Evolutionary conservation across 176 grass and related monocot genomes (phyloP).

Genomic region (Lolium rigidum): DNA sequence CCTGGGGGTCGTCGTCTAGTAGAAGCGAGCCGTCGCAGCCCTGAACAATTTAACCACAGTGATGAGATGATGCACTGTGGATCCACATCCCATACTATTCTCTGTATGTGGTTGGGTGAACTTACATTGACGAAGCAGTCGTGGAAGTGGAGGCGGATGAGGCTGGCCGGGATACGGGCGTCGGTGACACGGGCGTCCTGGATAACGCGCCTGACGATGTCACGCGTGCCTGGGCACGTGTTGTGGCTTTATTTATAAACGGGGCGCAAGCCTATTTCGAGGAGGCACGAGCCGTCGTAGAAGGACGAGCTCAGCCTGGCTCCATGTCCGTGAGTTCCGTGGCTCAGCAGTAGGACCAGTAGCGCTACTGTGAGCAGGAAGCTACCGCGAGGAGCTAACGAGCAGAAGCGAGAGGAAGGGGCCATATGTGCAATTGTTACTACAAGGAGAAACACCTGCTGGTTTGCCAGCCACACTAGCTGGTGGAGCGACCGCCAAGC

Average conservation of each 20-base stretch:
- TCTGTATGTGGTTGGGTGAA: neutral
- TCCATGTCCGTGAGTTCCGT: neutral
- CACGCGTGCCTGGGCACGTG: constrained; percentile 13
- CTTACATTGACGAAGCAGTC: constrained; percentile 52
- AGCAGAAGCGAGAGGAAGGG: neutral
- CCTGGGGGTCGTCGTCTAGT: constrained; percentile 4
- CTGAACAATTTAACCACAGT: neutral
- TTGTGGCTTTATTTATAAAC: no score
- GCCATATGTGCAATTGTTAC: neutral
- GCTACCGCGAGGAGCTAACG: neutral
- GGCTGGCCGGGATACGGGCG: constrained; percentile 43
- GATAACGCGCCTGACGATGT: constrained; percentile 35
- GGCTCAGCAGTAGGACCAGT: neutral
- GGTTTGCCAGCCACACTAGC: no score
- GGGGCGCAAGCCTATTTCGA: no score
- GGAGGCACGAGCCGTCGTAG: constrained; percentile 40
- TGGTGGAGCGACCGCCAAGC: neutral
- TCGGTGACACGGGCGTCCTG: constrained; percentile 37
- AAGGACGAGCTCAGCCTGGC: constrained; percentile 9
- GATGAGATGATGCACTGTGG: neutral
- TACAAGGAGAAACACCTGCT: neutral
- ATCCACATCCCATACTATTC: no score
- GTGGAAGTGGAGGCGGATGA: neutral
- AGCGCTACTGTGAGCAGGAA: neutral
- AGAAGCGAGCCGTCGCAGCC: constrained; percentile 31